Base-by-base conservation (phyloP, 2,329 filamentous ascomycete species). In the Sporothrix schenckii region DNA sequence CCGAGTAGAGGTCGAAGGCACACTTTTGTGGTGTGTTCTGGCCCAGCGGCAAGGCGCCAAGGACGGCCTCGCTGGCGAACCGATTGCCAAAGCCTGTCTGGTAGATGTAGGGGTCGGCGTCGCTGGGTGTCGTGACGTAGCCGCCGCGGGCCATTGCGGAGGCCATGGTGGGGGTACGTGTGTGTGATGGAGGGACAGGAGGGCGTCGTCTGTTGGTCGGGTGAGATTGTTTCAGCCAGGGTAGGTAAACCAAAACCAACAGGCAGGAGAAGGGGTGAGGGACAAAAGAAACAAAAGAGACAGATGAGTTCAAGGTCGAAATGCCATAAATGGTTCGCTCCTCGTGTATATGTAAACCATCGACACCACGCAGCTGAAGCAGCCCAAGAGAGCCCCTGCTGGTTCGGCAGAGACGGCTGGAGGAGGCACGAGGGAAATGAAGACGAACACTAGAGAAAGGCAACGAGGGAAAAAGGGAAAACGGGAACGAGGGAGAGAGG, bases 1-100 rank as follows among this genome's bases (percentile, higher is more conserved):
- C 83, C 7, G 82, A 79, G 52, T 83, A 81, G 6, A 83, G 76
- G 67, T 77, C 79, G 69, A 79, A 79, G 58, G 77, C 77, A 50
- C 80, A 79, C 65, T 80, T 81, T 49, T 83, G 80, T 6, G 83
- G 84, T 16, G 78, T 76, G 72, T 85, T 85, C 69, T 82, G 80
- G 49, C 81, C 82, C 10, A 44, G 44, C 4, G 83, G 83, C 27
- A 85, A 79, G 30, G 80, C 81, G 44, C 80, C 81, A 14, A 82
- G 80, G 2, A 84, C 77, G n/a, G 81, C 81, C 72, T 84, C 82
- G 30, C 82, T 83, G 66, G 80, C 79, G 71, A 83, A 83, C 11
- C 79, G 76, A 75, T 88, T 88, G 50, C 83, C 83, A 74, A 87
- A 88, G 24, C 86, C 87, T 24, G 81, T 76, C 83, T 87, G 84